phyloP scores from a whole-genome alignment of 1,284 basidiomycete species.

The Fomitopsis palustris region DNA sequence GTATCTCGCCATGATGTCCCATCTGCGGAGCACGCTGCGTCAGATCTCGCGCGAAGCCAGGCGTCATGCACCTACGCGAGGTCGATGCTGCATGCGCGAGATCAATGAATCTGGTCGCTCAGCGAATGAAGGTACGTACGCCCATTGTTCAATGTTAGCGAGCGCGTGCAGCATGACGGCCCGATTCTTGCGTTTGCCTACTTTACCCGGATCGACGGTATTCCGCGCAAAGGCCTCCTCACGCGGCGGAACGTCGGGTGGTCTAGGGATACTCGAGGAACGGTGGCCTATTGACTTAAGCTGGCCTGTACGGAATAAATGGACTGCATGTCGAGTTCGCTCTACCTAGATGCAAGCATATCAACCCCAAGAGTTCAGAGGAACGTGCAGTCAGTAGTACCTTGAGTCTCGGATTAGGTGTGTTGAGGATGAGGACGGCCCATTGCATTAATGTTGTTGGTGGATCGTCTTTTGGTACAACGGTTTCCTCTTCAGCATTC shows the following conservation, averaged over 20 bases:
- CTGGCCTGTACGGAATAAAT: constrained; percentile 67
- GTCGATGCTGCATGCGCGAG: constrained; percentile 52
- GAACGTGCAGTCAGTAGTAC: constrained; percentile 27
- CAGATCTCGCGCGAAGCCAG: not conserved
- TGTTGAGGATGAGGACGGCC: constrained; percentile 74
- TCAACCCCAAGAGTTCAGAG: not conserved
- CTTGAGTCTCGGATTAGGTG: constrained; percentile 67
- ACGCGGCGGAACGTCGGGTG: constrained; percentile 70
- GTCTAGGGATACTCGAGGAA: constrained; percentile 43
- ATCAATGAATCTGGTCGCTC: not conserved
- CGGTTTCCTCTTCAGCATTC: constrained; percentile 29
- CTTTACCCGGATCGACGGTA: constrained; percentile 60
- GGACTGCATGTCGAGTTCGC: constrained; percentile 66
- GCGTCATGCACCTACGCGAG: constrained; percentile 50
- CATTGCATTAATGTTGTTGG: constrained; percentile 71
- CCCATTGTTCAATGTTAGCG: constrained; percentile 92
- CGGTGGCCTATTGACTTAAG: constrained; percentile 64
- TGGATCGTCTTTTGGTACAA: constrained; percentile 45
- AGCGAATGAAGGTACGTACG: constrained; percentile 48
- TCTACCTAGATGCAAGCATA: constrained; percentile 42
- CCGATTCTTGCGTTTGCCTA: constrained; percentile 62
- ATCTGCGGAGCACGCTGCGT: constrained; percentile 37
- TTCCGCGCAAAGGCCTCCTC: constrained; percentile 49
- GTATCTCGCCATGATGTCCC: constrained; percentile 84
- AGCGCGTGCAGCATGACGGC: constrained; percentile 80